Conservation (phyloP, 768 basidiomycete species). For the Tricholoma flavovirens region DNA sequence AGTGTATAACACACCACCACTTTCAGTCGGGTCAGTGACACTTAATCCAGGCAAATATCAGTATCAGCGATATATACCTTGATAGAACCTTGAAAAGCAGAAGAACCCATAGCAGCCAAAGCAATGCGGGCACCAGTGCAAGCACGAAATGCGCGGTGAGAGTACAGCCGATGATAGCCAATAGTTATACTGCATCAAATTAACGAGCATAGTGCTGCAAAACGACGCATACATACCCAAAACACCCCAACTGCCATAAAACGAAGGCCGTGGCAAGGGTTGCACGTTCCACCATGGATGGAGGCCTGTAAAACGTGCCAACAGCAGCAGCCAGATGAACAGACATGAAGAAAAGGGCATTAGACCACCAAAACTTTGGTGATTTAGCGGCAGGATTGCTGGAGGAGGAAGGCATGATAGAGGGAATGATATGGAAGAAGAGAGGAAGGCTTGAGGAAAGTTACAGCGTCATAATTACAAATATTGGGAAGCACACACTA, state of each 20-base stretch:
- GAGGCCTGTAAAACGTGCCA: slow-evolving; percentile 49
- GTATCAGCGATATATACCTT: slow-evolving; percentile 38
- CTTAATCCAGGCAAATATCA: not conserved
- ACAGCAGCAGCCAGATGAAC: slow-evolving; percentile 52
- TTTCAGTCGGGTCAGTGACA: slow-evolving; percentile 13
- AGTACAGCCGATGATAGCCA: slow-evolving; percentile 78
- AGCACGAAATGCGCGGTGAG: slow-evolving; percentile 66
- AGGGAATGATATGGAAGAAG: not conserved
- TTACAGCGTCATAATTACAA: not conserved
- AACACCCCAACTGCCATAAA: slow-evolving; percentile 65
- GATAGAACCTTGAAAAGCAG: slow-evolving; percentile 77
- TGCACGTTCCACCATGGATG: slow-evolving; percentile 32
- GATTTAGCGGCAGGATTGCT: slow-evolving; percentile 8
- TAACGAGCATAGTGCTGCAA: not conserved
- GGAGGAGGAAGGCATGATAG: not conserved
- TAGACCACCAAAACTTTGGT: slow-evolving; percentile 57
- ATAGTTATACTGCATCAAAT: slow-evolving; percentile 54
- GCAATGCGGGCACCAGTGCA: slow-evolving; percentile 45
- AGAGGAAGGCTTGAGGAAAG: not conserved
- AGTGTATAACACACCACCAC: slow-evolving; percentile 45
- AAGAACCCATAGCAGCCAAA: slow-evolving; percentile 61
- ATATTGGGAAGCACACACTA: not conserved
- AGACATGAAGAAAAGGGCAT: slow-evolving; percentile 49
- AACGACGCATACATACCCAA: slow-evolving; percentile 44
- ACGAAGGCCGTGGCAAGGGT: slow-evolving; percentile 50